Evolutionary conservation across 2,329 filamentous ascomycete species (phyloP).

Genomic region (Aspergillus glaucus): DNA sequence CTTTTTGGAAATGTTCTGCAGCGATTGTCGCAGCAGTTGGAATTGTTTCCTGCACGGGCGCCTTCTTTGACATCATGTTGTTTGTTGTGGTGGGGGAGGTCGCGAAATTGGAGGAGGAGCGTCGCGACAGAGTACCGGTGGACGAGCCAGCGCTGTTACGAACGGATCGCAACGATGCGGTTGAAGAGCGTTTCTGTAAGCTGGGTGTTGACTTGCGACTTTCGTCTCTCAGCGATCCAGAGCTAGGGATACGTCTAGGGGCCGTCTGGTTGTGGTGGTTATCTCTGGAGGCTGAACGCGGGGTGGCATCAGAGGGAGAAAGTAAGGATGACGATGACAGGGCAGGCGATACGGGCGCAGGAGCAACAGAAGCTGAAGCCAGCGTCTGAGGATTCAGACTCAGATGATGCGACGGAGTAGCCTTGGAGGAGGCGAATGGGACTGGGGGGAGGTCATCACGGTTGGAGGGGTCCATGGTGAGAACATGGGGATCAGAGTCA

Average conservation of each 20-base stretch:
- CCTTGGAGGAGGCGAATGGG: constrained; percentile 11
- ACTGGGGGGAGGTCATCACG: constrained; percentile 16
- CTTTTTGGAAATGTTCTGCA: constrained; percentile 61
- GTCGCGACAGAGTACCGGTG: constrained; percentile 30
- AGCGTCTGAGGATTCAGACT: constrained; percentile 24
- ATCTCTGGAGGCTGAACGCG: constrained; percentile 14
- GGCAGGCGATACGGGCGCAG: constrained; percentile 21
- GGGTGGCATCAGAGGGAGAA: constrained; percentile 17
- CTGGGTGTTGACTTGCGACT: constrained; percentile 27
- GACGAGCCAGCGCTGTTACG: constrained; percentile 19
- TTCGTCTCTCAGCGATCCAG: constrained; percentile 32
- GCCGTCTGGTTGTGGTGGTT: constrained; percentile 11
- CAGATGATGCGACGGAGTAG: constrained; percentile 12
- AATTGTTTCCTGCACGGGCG: constrained; percentile 15
- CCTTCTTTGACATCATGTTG: constrained; percentile 23
- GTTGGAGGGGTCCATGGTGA: constrained; percentile 28
- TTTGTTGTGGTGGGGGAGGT: constrained; percentile 18
- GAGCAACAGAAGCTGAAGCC: constrained; percentile 14
- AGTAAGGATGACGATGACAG: constrained; percentile 17
- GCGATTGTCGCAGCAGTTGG: constrained; percentile 55
- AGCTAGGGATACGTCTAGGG: constrained; percentile 28
- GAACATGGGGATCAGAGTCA: constrained; percentile 8
- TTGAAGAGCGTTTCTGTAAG: constrained; percentile 35
- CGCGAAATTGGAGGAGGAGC: constrained; percentile 26
- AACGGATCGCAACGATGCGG: constrained; percentile 31